Conservation (phyloP, 495 filamentous ascomycete species). For the Talaromyces liani region DNA sequence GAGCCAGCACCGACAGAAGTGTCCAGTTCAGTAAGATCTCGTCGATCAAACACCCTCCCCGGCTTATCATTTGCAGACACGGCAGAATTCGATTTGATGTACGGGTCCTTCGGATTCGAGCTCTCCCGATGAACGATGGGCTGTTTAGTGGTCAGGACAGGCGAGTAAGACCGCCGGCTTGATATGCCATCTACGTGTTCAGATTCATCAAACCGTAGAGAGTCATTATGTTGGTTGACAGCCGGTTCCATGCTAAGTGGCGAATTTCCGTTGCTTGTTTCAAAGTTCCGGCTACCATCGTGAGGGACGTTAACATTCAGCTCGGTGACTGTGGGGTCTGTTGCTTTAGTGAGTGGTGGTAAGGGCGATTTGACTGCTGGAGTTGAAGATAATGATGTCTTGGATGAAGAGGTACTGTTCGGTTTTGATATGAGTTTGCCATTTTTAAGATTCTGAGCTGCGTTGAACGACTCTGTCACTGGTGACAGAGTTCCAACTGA, state of each 20-base stretch:
- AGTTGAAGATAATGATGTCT: constrained; percentile 41
- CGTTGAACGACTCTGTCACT: constrained; percentile 25
- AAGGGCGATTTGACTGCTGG: constrained; percentile 26
- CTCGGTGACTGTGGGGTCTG: constrained; percentile 25
- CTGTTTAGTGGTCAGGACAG: constrained; percentile 23
- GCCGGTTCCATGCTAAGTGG: background rate
- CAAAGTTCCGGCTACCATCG: background rate
- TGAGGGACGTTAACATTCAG: constrained; percentile 15
- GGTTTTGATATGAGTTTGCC: constrained; percentile 38
- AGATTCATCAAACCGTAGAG: constrained; percentile 20
- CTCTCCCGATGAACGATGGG: constrained; percentile 22
- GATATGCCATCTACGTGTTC: constrained; percentile 25
- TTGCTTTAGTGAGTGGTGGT: constrained; percentile 28
- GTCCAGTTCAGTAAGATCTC: constrained; percentile 19
- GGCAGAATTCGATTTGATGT: background rate
- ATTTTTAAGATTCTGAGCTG: constrained; percentile 37
- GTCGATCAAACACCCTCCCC: constrained; percentile 22
- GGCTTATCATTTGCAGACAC: constrained; percentile 13
- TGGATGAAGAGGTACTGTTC: constrained; percentile 42
- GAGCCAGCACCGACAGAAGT: constrained; percentile 12
- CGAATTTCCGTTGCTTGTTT: background rate
- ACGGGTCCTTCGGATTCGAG: background rate
- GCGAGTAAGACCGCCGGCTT: constrained; percentile 27
- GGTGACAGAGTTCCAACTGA: constrained; percentile 23
- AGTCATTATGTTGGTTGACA: constrained; percentile 11